Percentiles rank a stretch among this genome's conserved stretches.
Conservation (phyloP, 2,329 filamentous ascomycete species). For the Penicillium paneum region DNA sequence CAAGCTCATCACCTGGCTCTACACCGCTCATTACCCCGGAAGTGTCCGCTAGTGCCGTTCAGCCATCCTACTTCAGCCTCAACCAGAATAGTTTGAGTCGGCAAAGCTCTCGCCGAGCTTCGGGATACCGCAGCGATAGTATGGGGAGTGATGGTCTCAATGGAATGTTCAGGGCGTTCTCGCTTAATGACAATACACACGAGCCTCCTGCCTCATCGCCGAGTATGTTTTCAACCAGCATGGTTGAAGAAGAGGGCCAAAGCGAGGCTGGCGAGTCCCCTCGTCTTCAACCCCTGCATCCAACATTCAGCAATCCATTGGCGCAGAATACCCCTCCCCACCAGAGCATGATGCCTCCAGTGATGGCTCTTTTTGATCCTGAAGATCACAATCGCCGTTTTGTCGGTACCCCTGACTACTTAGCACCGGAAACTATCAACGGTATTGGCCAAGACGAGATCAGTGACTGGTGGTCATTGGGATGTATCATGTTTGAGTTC, state of each 20-base stretch:
- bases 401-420: conserved; percentile 93
- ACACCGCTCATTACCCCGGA: conserved; percentile 87
- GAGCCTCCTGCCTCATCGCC: conserved; percentile 45
- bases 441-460: conserved; percentile 95
- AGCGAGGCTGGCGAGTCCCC: conserved; percentile 72
- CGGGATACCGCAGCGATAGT: conserved; percentile 85
- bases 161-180: conserved; percentile 77
- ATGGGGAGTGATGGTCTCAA: conserved; percentile 82
- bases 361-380: conserved; percentile 90
- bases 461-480: conserved; percentile 99
- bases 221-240: conserved; percentile 40
- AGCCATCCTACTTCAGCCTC: conserved; percentile 86
- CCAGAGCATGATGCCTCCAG: conserved; percentile 80
- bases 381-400: conserved; percentile 90
- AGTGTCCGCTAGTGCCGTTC: conserved; percentile 62
- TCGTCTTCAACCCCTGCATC: conserved; percentile 67
- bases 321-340: conserved; percentile 48
- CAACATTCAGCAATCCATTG: conserved; percentile 50
- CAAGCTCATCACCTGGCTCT: conserved; percentile 71
- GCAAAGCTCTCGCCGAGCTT: conserved; percentile 66
- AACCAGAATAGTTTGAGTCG: conserved; percentile 55
- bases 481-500: conserved; percentile 96
- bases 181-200: conserved; percentile 58
- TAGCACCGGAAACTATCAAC: conserved; percentile 94
- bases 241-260: conserved; percentile 72